Conservation (phyloP, 1,284 basidiomycete species). For the Ustilago xerochloae region DNA sequence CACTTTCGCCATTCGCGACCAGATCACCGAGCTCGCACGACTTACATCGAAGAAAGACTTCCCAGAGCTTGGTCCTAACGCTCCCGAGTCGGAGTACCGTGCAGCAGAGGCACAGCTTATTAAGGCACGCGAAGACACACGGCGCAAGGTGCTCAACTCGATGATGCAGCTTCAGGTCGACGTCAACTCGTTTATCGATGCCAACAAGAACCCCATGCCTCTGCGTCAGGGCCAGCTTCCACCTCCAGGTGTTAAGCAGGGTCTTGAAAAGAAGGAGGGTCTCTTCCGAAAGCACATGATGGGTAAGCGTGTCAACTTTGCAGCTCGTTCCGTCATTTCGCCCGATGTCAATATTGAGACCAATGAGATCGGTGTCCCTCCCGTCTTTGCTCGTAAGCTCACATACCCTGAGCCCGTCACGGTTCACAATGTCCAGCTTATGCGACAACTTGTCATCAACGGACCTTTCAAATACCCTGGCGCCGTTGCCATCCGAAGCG, state of each 20-base stretch:
- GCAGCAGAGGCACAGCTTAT: conserved; percentile 49
- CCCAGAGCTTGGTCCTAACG: conserved; percentile 52
- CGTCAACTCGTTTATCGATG: conserved; percentile 98
- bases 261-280: conserved; percentile 98
- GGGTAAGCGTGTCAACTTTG: conserved; percentile 99
- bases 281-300: conserved; percentile 99
- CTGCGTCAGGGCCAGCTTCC: conserved; percentile 90
- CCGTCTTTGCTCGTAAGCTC: conserved; percentile 94
- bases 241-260: conserved; percentile 93
- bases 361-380: conserved; percentile 97
- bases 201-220: conserved; percentile 89
- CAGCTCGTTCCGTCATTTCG: conserved; percentile 98
- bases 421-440: conserved; percentile 85
- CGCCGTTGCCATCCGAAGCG: conserved; percentile 92
- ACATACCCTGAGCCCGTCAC: conserved; percentile 99
- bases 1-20: conserved; percentile 69
- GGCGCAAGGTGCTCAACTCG: conserved; percentile 80
- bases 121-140: conserved; percentile 71
- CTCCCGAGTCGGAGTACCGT: conserved; percentile 71
- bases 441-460: conserved; percentile 91
- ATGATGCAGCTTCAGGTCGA: conserved; percentile 91
- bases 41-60: conserved; percentile 75
- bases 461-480: conserved; percentile 92
- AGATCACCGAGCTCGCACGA: conserved; percentile 77
- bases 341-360: conserved; percentile 99